Conservation (phyloP, 306 rosid species). For the Oemleria cerasiformis region DNA sequence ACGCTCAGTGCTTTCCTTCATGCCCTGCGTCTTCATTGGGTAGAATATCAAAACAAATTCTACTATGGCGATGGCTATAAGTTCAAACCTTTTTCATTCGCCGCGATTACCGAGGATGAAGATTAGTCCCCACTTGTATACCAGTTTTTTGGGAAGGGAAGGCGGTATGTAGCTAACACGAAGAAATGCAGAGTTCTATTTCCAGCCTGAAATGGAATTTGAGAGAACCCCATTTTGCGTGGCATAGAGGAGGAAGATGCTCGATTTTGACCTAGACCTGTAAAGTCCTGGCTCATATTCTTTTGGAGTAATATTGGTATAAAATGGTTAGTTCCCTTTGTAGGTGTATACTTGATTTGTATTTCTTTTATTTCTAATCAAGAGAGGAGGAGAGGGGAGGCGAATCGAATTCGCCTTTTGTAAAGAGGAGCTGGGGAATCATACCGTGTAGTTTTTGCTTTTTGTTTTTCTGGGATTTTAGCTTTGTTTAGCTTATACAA, state of each 20-base stretch:
- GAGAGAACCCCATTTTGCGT: slow-evolving; percentile 25
- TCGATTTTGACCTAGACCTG: slow-evolving; percentile 40
- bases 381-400: neutral
- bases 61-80: slow-evolving; percentile 94
- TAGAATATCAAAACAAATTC: slow-evolving; percentile 93
- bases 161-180: neutral
- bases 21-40: slow-evolving; percentile 99
- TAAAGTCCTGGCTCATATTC: slow-evolving; percentile 42
- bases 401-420: slow-evolving; percentile 33
- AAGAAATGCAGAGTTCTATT: slow-evolving; percentile 2
- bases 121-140: slow-evolving; percentile 45
- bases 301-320: slow-evolving; percentile 32
- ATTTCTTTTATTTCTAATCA: neutral
- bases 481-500: slow-evolving; percentile 25
- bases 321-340: slow-evolving; percentile 13
- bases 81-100: slow-evolving; percentile 90
- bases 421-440: slow-evolving; percentile 60
- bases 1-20: slow-evolving; percentile 97
- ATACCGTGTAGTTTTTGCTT: slow-evolving; percentile 14
- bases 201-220: slow-evolving; percentile 21
- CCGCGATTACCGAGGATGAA: slow-evolving; percentile 72
- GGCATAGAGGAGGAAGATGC: slow-evolving; percentile 25
- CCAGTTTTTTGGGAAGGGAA: slow-evolving; percentile 3
- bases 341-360: slow-evolving; percentile 17
- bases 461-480: slow-evolving; percentile 17